A percentile compares a stretch with the other conserved stretches of the same genome.
Conservation (phyloP, 148 eudicot species). For the Vaccinium macrocarpon region DNA sequence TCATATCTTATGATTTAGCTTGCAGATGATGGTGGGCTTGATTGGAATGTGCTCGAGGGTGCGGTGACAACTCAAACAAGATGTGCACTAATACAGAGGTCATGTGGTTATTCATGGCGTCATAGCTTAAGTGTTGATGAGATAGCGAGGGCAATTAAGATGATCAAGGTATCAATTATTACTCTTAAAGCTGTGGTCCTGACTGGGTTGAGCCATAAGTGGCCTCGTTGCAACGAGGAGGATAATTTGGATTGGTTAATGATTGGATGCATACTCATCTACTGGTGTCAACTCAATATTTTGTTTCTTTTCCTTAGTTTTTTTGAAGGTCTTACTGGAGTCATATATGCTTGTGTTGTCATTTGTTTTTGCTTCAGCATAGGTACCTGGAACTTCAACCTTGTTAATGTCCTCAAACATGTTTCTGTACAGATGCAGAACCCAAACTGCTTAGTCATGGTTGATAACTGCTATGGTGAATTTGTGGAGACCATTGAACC, state of each 20-base stretch:
- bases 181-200: neutral
- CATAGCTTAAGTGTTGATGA: constrained; percentile 83
- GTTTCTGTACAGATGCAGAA: constrained; percentile 60
- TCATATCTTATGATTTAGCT: constrained; percentile 43
- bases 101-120: constrained; percentile 99
- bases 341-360: neutral
- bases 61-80: constrained; percentile 71
- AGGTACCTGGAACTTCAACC: constrained; percentile 8
- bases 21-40: constrained; percentile 80
- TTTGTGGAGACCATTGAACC: constrained; percentile 82
- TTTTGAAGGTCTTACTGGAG: neutral
- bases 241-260: neutral
- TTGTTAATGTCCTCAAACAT: neutral
- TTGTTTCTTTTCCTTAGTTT: neutral
- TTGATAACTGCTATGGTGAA: constrained; percentile 99
- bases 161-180: constrained; percentile 63
- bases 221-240: neutral
- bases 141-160: constrained; percentile 72
- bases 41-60: constrained; percentile 64
- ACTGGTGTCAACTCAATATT: neutral
- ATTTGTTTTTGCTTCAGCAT: neutral
- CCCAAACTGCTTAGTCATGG: constrained; percentile 87
- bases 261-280: neutral
- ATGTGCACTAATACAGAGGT: constrained; percentile 96
- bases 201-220: neutral